These are phyloP conservation scores for Corymbia calophylla DNA, from an alignment of 441 rosid species.

Conservation along the genomic window DNA sequence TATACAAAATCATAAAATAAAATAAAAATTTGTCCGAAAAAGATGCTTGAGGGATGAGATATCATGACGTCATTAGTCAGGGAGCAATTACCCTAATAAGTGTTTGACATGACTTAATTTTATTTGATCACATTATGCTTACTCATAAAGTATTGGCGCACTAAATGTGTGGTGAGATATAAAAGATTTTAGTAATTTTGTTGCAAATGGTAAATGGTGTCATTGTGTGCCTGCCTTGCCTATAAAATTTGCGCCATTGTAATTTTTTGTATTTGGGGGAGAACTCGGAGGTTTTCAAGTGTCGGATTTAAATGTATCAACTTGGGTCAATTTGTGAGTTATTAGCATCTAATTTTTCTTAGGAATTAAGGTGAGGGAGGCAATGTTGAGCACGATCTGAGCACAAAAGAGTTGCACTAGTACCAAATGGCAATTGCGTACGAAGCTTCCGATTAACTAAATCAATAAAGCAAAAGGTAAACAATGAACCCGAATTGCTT, in stretches of 20 bases:
- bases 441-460: neutral
- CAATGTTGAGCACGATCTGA: neutral
- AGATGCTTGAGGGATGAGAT: neutral
- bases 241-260: neutral
- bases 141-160: neutral
- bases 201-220: neutral
- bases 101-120: neutral
- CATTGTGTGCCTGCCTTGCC: neutral
- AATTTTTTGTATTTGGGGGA: neutral
- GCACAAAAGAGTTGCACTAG: neutral
- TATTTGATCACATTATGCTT: neutral
- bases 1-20: neutral
- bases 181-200: neutral
- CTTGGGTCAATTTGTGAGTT: neutral
- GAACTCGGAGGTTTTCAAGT: neutral
- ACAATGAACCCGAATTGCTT: neutral
- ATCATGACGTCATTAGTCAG: neutral
- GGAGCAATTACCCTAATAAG: accelerated
- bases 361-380: neutral
- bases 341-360: neutral
- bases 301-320: neutral
- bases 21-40: neutral
- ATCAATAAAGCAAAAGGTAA: neutral
- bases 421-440: neutral
- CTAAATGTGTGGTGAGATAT: neutral